Evolutionary conservation across 352 stramenopile genomes (phyloP).

Genomic region (Globisporangium takayamanum): DNA sequence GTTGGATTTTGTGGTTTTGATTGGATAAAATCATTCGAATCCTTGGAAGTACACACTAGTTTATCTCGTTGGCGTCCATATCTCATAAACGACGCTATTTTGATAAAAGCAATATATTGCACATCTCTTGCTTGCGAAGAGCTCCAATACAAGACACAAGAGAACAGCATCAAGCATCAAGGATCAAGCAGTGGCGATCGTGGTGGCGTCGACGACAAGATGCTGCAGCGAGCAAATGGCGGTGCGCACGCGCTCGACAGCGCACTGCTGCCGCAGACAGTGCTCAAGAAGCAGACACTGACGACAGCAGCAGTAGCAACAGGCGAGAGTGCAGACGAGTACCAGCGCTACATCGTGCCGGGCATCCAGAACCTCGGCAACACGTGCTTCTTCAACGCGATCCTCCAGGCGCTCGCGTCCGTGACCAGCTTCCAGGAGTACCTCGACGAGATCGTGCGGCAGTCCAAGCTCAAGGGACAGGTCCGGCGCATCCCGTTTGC

Average conservation of each 20-base stretch:
- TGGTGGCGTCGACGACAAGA: neutral
- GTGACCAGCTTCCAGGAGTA: slow-evolving; percentile 67
- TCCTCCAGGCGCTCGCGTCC: slow-evolving; percentile 76
- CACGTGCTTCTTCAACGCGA: slow-evolving; percentile 89
- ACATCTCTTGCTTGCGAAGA: too few relatives aligned
- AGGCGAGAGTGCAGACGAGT: slow-evolving; percentile 3
- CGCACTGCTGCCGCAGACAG: neutral
- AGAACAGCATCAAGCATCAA: too few relatives aligned
- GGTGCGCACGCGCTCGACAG: neutral
- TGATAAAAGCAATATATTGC: too few relatives aligned
- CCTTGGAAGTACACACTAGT: too few relatives aligned
- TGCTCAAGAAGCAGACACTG: neutral
- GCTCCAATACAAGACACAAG: too few relatives aligned
- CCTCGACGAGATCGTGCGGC: slow-evolving; percentile 50
- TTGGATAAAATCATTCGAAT: too few relatives aligned
- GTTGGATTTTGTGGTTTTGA: too few relatives aligned
- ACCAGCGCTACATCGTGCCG: slow-evolving; percentile 28
- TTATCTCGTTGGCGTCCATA: too few relatives aligned
- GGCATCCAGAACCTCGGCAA: slow-evolving; percentile 89
- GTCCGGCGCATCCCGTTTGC: slow-evolving; percentile 54
- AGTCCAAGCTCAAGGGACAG: slow-evolving; percentile 23
- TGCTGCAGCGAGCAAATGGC: slow-evolving; percentile 1
- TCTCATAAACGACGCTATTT: too few relatives aligned
- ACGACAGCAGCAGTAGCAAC: neutral
- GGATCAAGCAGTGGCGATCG: too few relatives aligned